phyloP scores from a whole-genome alignment of 345 rosid genomes.

The Lepidium didymum region DNA sequence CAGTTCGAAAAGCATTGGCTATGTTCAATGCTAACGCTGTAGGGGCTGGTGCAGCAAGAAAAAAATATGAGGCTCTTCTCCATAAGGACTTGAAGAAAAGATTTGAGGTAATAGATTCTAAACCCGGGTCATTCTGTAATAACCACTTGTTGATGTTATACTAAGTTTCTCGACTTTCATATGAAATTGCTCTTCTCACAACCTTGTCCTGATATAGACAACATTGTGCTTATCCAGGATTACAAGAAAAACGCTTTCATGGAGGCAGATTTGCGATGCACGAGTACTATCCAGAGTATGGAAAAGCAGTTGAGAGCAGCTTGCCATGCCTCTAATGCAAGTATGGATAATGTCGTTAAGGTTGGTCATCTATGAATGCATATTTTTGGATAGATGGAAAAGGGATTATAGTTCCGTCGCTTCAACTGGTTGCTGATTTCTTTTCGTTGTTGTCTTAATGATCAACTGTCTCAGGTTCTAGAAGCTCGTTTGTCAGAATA shows the following conservation, averaged over 20 bases:
- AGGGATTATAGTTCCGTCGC: background rate
- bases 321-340: slow-evolving; percentile 82
- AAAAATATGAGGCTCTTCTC: slow-evolving; percentile 80
- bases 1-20: slow-evolving; percentile 62
- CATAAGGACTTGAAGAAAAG: slow-evolving; percentile 75
- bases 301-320: slow-evolving; percentile 88
- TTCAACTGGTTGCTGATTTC: background rate
- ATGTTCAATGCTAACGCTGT: slow-evolving; percentile 72
- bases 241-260: slow-evolving; percentile 67
- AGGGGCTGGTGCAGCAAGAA: slow-evolving; percentile 70
- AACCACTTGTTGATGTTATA: background rate
- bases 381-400: background rate
- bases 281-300: slow-evolving; percentile 72
- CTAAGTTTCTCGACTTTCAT: background rate
- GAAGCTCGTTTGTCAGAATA: slow-evolving; percentile 74
- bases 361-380: slow-evolving; percentile 28
- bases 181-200: background rate
- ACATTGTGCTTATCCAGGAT: slow-evolving; percentile 47
- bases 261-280: slow-evolving; percentile 86
- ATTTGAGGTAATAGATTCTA: slow-evolving; percentile 55
- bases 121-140: background rate
- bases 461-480: slow-evolving; percentile 51
- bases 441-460: background rate
- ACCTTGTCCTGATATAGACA: background rate
- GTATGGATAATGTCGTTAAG: slow-evolving; percentile 68